Evolutionary conservation across 2,329 filamentous ascomycete species (phyloP).

Genomic region (Akanthomyces lecanii): DNA sequence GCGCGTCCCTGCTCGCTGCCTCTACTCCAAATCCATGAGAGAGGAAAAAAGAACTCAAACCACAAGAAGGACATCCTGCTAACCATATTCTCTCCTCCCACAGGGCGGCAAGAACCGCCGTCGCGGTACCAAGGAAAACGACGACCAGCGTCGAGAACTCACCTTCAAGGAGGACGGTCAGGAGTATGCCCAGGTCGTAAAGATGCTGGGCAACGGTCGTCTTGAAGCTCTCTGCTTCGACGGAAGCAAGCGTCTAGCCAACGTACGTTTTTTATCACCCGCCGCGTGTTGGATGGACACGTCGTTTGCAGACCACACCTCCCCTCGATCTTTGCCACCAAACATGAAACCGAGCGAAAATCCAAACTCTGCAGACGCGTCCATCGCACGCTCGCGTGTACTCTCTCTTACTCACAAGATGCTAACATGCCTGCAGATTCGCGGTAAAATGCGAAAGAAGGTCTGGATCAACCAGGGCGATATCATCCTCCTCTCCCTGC

Average conservation of each 20-base stretch:
- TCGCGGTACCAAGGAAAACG: slow-evolving; percentile 98
- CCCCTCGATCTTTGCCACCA: not conserved
- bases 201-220: slow-evolving; percentile 95
- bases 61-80: slow-evolving; percentile 16
- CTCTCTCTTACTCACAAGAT: no score
- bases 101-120: slow-evolving; percentile 97
- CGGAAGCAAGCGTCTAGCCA: slow-evolving; percentile 51
- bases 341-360: not conserved
- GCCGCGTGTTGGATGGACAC: not conserved
- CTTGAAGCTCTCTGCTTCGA: slow-evolving; percentile 94
- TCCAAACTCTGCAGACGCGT: not conserved
- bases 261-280: slow-evolving; percentile 28
- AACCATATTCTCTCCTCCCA: slow-evolving; percentile 26
- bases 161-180: slow-evolving; percentile 99
- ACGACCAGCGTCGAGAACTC: slow-evolving; percentile 98
- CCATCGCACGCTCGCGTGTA: not conserved
- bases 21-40: no score
- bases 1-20: not conserved
- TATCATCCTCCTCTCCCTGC: slow-evolving; percentile 82
- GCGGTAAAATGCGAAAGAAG: slow-evolving; percentile 98
- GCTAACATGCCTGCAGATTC: slow-evolving; percentile 59
- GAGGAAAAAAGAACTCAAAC: not conserved
- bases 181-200: slow-evolving; percentile 56
- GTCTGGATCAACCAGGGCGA: slow-evolving; percentile 99
- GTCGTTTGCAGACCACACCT: not conserved